Evolutionary conservation across 164 flowering plant genomes (phyloP), one percentile per base, ranked within the genome.

Genomic region (Tetracentron sinense): DNA sequence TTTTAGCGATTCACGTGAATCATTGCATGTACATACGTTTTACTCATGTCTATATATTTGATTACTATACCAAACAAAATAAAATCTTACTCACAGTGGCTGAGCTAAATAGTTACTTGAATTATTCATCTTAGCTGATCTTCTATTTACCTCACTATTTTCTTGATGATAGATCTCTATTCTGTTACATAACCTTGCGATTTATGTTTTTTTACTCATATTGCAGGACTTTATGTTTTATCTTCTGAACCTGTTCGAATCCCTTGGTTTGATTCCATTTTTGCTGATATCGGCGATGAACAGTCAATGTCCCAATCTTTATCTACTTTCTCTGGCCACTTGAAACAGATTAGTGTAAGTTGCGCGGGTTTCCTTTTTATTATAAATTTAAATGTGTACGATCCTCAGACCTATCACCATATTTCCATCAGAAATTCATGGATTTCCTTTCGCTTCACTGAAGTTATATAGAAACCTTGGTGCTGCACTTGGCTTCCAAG

Each of bases 221-320:
- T 53, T 77, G 76, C 89, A 90, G 98, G 98, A 31, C 86, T 93
- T 60, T 74, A 88, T 76, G 85, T 93, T 47, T 69, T 90, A 67
- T 75, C 91, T 56, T 81, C 98, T 56, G 98, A 89, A 75, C 79
- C 91, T 60, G 89, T 73, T 26, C 78, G 69, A 72, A 78, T 93
- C 61, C 98, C 98, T 61, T 93, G 98, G 97, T 83, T 89, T 82
- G 98, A 90, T 76, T 81, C 60, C 69, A 72, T 93, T 61, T 84
- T 85, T 79, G 94, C 98, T 68, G 98, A 93, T 74, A 86, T 90
- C 70, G 97, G 98, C 54, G 98, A 93, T 82, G 98, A 89, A 49
- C 97, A 93, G 69, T 93, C 98, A 30, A 63, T 93, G 67, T 75
- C 88, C 27, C 97, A 90, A 54, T 93, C 97, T 65, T 66, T 93